phyloP scores from a whole-genome alignment of 306 rosid genomes.

The Dicorynia guianensis region DNA sequence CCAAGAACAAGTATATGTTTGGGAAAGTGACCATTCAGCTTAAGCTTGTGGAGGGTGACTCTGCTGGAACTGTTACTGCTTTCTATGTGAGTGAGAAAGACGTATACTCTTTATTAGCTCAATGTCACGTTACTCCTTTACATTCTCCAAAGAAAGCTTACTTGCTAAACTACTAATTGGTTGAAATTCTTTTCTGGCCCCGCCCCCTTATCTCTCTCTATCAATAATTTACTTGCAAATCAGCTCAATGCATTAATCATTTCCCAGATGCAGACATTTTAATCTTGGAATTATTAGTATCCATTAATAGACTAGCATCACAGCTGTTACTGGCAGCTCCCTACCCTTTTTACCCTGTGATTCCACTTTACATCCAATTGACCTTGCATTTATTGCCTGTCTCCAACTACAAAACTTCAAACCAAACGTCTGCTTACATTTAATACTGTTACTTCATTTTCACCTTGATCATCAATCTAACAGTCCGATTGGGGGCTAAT shows the following conservation, averaged over 20 bases:
- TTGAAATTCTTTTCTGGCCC: neutral
- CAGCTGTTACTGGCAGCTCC: conserved; percentile 31
- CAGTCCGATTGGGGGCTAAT: neutral
- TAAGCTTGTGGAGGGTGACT: conserved; percentile 91
- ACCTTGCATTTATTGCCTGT: conserved; percentile 47
- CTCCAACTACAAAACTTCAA: neutral
- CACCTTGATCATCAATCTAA: conserved; percentile 2
- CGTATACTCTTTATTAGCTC: too few relatives aligned
- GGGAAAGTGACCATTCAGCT: conserved; percentile 82
- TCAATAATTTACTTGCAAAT: neutral
- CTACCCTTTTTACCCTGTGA: conserved; percentile 35
- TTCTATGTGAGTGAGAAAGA: conserved; percentile 67
- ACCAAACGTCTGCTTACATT: neutral
- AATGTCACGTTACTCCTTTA: neutral
- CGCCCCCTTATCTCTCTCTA: too few relatives aligned
- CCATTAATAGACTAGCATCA: conserved; percentile 25
- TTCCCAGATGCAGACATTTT: conserved; percentile 38
- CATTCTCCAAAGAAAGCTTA: too few relatives aligned
- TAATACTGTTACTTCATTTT: neutral
- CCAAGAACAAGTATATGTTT: conserved; percentile 83
- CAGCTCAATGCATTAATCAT: conserved; percentile 23
- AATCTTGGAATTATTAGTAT: conserved; percentile 17
- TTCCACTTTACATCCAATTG: conserved; percentile 12
- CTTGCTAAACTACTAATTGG: neutral
- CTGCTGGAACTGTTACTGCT: conserved; percentile 97